Evolutionary conservation across 495 filamentous ascomycete genomes (phyloP).

Genomic region (Neurospora africana): DNA sequence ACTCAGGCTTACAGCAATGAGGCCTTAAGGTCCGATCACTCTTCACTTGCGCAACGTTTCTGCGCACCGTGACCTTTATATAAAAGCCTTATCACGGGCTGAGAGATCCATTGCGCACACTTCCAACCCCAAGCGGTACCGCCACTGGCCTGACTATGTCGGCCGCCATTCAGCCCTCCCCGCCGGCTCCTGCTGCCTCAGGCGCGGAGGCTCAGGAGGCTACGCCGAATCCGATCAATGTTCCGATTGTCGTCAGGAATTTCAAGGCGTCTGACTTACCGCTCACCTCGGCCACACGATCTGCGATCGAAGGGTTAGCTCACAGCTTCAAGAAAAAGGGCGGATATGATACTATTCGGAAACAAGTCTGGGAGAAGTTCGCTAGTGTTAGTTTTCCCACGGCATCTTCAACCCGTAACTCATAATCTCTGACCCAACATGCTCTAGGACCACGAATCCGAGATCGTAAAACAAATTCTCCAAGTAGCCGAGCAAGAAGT

Average conservation of each 20-base stretch:
- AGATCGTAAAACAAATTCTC: conserved; percentile 55
- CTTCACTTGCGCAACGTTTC: neutral
- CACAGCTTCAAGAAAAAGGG: conserved; percentile 87
- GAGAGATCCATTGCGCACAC: neutral
- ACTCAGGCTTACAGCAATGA: neutral
- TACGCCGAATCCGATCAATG: neutral
- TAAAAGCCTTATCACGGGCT: neutral
- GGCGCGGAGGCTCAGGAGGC: neutral
- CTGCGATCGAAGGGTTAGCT: conserved; percentile 65
- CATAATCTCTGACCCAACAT: neutral
- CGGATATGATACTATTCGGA: conserved; percentile 74
- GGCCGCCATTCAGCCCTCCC: neutral
- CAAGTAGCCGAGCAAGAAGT: conserved; percentile 70
- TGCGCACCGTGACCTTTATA: neutral
- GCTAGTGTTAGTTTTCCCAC: conserved; percentile 49
- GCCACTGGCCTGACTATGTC: conserved; percentile 8
- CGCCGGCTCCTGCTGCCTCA: neutral
- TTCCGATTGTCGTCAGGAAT: conserved; percentile 42
- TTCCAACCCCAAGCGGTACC: neutral
- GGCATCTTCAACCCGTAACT: neutral
- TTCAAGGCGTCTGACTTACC: conserved; percentile 82
- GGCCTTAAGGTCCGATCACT: neutral
- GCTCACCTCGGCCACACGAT: conserved; percentile 57
- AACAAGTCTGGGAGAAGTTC: conserved; percentile 71
- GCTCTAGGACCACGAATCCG: conserved; percentile 51